Evolutionary conservation across 495 filamentous ascomycete genomes (phyloP), one percentile per base, ranked within the genome.

Genomic region (Physcia stellaris): DNA sequence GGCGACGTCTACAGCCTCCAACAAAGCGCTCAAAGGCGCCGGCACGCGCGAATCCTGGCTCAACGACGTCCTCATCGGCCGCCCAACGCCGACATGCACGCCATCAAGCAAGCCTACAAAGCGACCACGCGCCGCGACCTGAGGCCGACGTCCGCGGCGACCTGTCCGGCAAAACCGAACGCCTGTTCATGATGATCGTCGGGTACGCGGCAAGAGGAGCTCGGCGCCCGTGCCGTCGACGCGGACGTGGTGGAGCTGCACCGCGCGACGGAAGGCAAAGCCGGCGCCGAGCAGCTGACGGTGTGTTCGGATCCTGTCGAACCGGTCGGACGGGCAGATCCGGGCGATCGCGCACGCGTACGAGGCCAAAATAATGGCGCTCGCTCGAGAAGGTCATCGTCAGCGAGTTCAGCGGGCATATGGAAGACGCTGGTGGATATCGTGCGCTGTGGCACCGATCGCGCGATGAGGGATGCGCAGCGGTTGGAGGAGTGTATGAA

Each of bases 341-440:
- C 71, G 82, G 19, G 86, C 87, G 32, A 82, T 94, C 40, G 71
- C 70, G 18, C 67, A 77, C 26, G 66, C 68, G 3, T 95, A 88
- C 56, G 57, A 72, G 31, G 59, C 68, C 22, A n/a, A 73, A 71
- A 29, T 90, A 82, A 52, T 65, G 73, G 1, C 58, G 63, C 9
- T 57, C 68, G 15, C 62, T 98, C 6, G 77, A 83, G 39, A 73
- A 74, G 20, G 75, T 83, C 36, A 70, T 95, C 29, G 66, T 70
- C 37, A 78, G 70, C 61, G 78, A 90, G 51, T 93, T 94, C 59
- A 79, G 77, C 1, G 88, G 87, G 1, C 88, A 96, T 49, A 94
- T 95, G 85, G 71, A 87, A 58, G 70, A 80, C 20, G 0, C 59
- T 94, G n/a, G 55, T 86, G 28, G 73, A 71, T 37, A 83, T 93